Evolutionary conservation across 768 basidiomycete genomes (phyloP).

Genomic region (Boletus vermiculosoides): DNA sequence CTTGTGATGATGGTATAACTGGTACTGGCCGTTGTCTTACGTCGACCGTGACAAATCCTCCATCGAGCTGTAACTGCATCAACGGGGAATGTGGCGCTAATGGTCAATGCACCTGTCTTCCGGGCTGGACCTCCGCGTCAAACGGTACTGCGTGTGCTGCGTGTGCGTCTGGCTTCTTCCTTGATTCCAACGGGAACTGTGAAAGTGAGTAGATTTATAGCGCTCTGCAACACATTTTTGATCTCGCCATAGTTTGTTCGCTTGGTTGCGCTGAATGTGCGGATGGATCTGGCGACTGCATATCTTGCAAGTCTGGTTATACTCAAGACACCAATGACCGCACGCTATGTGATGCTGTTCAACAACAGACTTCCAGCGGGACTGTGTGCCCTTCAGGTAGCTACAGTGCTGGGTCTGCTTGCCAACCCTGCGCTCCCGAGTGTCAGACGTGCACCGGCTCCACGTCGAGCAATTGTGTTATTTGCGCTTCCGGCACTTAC

Average conservation of each 20-base stretch:
- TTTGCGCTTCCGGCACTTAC: slow-evolving; percentile 63
- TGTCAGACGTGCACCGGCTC: slow-evolving; percentile 72
- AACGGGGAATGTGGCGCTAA: slow-evolving; percentile 73
- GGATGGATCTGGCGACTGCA: slow-evolving; percentile 65
- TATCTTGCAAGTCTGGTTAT: slow-evolving; percentile 68
- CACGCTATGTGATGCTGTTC: slow-evolving; percentile 60
- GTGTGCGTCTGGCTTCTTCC: slow-evolving; percentile 76
- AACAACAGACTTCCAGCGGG: slow-evolving; percentile 50
- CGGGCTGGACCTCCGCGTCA: slow-evolving; percentile 68
- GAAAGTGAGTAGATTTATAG: slow-evolving; percentile 44
- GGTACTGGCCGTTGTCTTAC: slow-evolving; percentile 74
- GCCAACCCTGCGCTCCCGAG: slow-evolving; percentile 57
- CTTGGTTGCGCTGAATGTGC: slow-evolving; percentile 73
- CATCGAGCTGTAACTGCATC: slow-evolving; percentile 74
- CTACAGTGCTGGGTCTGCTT: slow-evolving; percentile 57
- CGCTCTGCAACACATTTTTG: not conserved
- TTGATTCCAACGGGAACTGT: slow-evolving; percentile 67
- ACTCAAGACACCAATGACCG: slow-evolving; percentile 63
- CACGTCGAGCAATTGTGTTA: slow-evolving; percentile 67
- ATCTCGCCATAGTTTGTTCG: slow-evolving; percentile 53
- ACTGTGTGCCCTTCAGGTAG: slow-evolving; percentile 62
- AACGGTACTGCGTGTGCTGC: slow-evolving; percentile 78
- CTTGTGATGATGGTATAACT: slow-evolving; percentile 77
- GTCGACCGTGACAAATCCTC: slow-evolving; percentile 46
- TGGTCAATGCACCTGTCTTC: slow-evolving; percentile 72